Evolutionary conservation across 345 rosid species (phyloP), one percentile per base, ranked within the genome.

Genomic region (Euphorbia pulcherrima): DNA sequence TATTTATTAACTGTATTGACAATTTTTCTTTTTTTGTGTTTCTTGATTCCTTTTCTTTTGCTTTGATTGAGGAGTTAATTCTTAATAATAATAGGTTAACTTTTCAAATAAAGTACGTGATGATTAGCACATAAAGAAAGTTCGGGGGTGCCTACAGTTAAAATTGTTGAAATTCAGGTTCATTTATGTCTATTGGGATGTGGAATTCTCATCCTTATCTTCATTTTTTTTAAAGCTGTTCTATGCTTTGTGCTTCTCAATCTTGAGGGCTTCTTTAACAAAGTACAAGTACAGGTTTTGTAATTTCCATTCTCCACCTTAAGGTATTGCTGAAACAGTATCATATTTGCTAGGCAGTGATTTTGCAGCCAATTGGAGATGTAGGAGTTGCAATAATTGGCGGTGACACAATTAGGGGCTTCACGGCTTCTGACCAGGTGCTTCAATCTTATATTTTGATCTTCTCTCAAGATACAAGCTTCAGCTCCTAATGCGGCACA

Each of bases 321-420:
- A 47, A 44, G 27, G 24, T 30, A 47, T 27, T 72, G 16, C 72
- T 73, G 24, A 80, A 59, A 26, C 68, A 59, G 46, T 27, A 40
- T 68, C 71, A 21, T 44, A 67, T 78, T 67, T 62, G 12, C 9
- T 68, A 93, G 97, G 97, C 96, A 60, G 97, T 90, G 76, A 87
- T 89, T 77, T 78, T 93, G 83, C 98, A 90, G 82, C 96, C 97
- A 50, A 84, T 90, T 65, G 98, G 95, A 46, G 94, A 87, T 67
- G 83, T 74, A 72, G 96, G 98, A 70, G 61, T 89, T 54, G 83
- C 78, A 8, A 33, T 90, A 48, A 86, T 93, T 73, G 97, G 98
- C 3, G 97, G 97, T 68, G 85, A 93, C 82, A 90, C 88, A 4
- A 80, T 90, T 71, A 89, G 95, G 81, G 98, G 96, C 52, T 93